Evolutionary conservation across 225 moss, liverwort and hornwort species (phyloP).

Genomic region (Bryoerythrophyllum caledonicum): DNA sequence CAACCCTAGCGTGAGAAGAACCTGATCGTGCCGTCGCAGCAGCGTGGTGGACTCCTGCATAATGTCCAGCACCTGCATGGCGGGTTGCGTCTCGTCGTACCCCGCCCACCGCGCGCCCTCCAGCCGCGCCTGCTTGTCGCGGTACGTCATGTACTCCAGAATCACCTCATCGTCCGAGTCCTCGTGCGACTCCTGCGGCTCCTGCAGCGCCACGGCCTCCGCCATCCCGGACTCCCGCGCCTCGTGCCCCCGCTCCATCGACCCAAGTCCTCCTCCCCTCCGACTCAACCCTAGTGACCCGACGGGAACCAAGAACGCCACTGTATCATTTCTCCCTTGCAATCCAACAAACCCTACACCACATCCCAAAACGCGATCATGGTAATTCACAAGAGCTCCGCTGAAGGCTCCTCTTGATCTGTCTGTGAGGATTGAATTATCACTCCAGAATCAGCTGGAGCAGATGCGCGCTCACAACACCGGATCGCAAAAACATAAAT

Average conservation of each 20-base stretch:
- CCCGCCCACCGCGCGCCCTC: constrained; percentile 49
- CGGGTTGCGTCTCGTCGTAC: constrained; percentile 47
- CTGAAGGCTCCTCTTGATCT: too few relatives aligned
- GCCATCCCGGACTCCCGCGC: constrained; percentile 24
- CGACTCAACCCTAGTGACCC: constrained; percentile 22
- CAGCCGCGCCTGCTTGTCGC: constrained; percentile 29
- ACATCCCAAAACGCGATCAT: not conserved
- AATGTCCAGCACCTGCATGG: constrained; percentile 66
- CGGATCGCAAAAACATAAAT: too few relatives aligned
- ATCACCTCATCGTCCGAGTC: constrained; percentile 51
- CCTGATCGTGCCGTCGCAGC: constrained; percentile 63
- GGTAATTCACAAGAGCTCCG: too few relatives aligned
- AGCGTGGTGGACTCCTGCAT: constrained; percentile 84
- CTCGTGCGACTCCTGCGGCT: constrained; percentile 30
- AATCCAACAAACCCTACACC: not conserved
- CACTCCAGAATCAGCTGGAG: too few relatives aligned
- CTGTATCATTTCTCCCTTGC: constrained; percentile 25
- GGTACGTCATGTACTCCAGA: constrained; percentile 32
- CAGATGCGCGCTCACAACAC: too few relatives aligned
- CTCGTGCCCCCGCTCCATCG: constrained; percentile 47
- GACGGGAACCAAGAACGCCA: not conserved
- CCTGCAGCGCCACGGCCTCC: constrained; percentile 13
- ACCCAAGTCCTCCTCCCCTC: constrained; percentile 8
- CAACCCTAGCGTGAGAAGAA: constrained; percentile 63
- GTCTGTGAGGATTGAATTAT: too few relatives aligned